phyloP scores from a whole-genome alignment of 179 eudicot genomes.

The Beta lomatogona region DNA sequence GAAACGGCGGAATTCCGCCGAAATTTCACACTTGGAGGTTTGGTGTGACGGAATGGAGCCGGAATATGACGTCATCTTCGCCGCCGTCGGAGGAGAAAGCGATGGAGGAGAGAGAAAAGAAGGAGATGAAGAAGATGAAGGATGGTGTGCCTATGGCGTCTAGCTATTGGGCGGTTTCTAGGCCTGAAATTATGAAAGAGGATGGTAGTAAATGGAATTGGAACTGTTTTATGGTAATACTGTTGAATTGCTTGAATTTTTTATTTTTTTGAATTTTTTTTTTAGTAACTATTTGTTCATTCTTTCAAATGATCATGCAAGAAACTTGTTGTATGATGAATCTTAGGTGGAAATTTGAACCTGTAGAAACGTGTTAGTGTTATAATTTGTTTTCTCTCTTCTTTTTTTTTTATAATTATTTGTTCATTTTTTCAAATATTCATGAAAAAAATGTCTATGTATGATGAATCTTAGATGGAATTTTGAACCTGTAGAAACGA shows the following conservation, averaged over 20 bases:
- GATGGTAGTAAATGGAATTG: conserved; percentile 89
- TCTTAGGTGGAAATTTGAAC: too few relatives aligned
- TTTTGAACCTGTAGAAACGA: not conserved
- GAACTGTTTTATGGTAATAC: conserved; percentile 86
- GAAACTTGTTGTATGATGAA: not conserved
- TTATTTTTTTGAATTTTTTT: not conserved
- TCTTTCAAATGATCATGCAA: not conserved
- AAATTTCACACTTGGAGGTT: conserved; percentile 1
- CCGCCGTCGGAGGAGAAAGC: conserved; percentile 13
- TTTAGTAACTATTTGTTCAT: not conserved
- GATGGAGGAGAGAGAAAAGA: conserved; percentile 24
- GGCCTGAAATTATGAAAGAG: conserved; percentile 52
- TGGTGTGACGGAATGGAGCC: conserved; percentile 24
- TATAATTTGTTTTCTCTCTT: too few relatives aligned
- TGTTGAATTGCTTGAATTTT: not conserved
- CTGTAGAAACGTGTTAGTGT: too few relatives aligned
- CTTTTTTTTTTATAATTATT: too few relatives aligned
- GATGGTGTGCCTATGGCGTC: conserved; percentile 31
- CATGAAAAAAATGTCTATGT: not conserved
- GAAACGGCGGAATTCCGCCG: not conserved
- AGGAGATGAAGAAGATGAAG: conserved; percentile 24
- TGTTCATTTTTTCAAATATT: too few relatives aligned
- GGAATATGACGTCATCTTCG: conserved; percentile 27
- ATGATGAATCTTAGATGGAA: not conserved
- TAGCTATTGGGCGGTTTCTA: conserved; percentile 77